Evolutionary conservation across 139 green algal genomes (phyloP), one percentile per base, ranked within the genome.

Genomic region (Pseudopediastrum boryanum): DNA sequence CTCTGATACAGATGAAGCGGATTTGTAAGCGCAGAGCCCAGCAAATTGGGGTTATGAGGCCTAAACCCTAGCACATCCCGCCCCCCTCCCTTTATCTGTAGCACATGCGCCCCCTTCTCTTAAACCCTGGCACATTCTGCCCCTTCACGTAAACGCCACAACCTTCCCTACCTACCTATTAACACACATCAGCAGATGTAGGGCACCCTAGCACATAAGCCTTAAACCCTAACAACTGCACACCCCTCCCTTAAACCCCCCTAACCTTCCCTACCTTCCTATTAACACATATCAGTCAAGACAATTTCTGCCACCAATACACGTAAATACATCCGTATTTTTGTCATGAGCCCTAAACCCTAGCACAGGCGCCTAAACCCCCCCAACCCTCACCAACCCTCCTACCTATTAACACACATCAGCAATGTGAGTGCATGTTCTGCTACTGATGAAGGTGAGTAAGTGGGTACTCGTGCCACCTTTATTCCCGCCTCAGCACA

Each of bases 401-500:
- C 29, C n/a, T n/a, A 90, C 88, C 89, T 84, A 77, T 94, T 91
- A 7, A 95, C 75, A 1, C 85, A 81, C 38, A 95, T 83, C 29
- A 91, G 78, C 21, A 95, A 82, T 10, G 85, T 80, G 23, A 96
- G 80, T 0, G 91, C 92, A 48, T 94, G 88, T 84, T 97, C 93
- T 0, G 91, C 91, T 16, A 97, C 88, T 16, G 84, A 88, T 12
- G 85, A 58, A 2, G 92, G 92, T 1, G 79, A 88, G 84, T 97
- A 95, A 25, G 86, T 87, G 19, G 92, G 93, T 39, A 96, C 92
- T 10, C 92, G 84, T 36, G 79, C 83, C 13, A 97, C 73, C 72
- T 79, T 38, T 35, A 38, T 25, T 29, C 25, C 25, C 50, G 25
- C 1, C 23, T 25, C 23, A 61, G 50, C 50, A 61, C 1, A 61